Base-by-base conservation (phyloP, 768 basidiomycete species). In the Collybia nuda region DNA sequence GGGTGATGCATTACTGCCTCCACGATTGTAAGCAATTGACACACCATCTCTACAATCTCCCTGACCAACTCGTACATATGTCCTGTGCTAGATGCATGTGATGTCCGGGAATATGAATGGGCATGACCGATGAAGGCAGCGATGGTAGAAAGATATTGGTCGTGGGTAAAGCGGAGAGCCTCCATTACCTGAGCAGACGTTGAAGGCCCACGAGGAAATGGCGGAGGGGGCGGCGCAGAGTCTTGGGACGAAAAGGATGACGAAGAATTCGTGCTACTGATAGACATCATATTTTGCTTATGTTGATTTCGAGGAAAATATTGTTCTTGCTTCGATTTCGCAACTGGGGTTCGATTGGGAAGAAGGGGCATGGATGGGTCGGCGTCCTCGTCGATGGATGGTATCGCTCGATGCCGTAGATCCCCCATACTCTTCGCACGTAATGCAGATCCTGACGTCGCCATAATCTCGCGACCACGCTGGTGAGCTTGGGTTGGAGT, bases 41-140 rank as follows among this genome's bases (percentile, higher is more conserved):
- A 89, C 18, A 97, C 93, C 72, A 88, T 86, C 66, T 96, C 93
- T 45, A 98, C 90, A 41, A 94, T 89, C 69, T 96, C 92, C 45
- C 88, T 83, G n/a, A 95, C 92, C 47, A 98, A 82, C 57, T 98
- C 94, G 62, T 97, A 94, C 67, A 98, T 78, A 57, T 93, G 89
- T 1, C 92, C 95, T 14, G 93, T 95, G 53, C 88, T 92, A 5
- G 93, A 91, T 0, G 96, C 93, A 67, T 98, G 95, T 23, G 91
- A 91, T 36, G 82, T 77, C 40, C 91, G 85, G 18, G 90, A 86
- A 74, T 98, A 91, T 14, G 91, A 90, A 61, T 98, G 96, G 1
- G 93, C 90, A 63, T 98, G 94, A 1, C 95, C 96, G 59, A 99
- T 97, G 66, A 99, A 94, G 5, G 95, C 96, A 18, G 97, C 95